Evolutionary conservation across 2,329 filamentous ascomycete genomes (phyloP), one percentile per base, ranked within the genome.

Genomic region (Xylariaceae sp.): DNA sequence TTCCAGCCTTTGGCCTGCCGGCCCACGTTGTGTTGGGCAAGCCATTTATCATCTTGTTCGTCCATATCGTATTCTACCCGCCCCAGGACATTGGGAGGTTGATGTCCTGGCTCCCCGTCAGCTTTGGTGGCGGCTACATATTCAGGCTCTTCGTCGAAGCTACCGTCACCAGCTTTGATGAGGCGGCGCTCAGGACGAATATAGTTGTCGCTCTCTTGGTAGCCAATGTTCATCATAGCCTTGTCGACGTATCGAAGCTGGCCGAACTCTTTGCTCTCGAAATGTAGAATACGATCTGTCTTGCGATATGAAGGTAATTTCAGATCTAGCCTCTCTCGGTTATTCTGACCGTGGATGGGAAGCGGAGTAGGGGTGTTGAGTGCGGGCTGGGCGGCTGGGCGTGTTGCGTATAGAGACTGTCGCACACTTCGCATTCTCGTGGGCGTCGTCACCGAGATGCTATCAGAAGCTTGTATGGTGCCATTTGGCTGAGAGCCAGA

Each of bases 21-120:
- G 61, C 87, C 83, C 11, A 75, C 72, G 62, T 99, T 99, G 65
- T 92, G 83, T 36, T 83, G 81, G 59, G 94, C 87, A 22, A 99
- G 75, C 94, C 94, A 99, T 72, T 91, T 90, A 58, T 96, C 90
- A 67, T 99, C 94, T 65, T 99, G 94, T 70, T 99, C 94, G 64
- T 99, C 94, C 94, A 99, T 99, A 68, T 99, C 94, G 67, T 99
- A 99, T 66, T 99, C 94, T 17, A 99, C 94, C 49, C 89, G 85
- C 11, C 90, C 89, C 36, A 95, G 79, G 15, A 74, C 74, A 45
- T 71, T 72, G 33, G 70, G 70, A 5, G 74, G 71, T 36, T 66
- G 63, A 36, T 68, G 67, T 5, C 59, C 36, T 46, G 71, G 65
- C 41, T 88, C 85, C 9, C 77, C 79, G 43, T 88, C 86, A 15